Conservation (phyloP, 139 green algal genomes). For the Chlorella sp. region DNA sequence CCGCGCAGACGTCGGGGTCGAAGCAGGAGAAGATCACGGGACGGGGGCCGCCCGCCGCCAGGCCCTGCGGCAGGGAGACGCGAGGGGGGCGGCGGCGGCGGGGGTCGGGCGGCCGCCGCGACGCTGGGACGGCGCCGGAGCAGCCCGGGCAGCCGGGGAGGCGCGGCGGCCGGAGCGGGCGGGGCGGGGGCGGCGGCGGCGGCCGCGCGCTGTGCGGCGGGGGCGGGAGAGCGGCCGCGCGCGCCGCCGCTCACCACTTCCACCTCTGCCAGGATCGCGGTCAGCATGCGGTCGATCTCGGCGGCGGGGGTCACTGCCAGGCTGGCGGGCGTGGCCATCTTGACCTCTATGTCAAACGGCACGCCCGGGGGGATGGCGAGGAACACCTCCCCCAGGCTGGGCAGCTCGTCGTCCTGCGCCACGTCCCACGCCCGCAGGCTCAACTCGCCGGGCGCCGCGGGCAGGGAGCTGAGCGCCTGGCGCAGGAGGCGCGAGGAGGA, state of each 20-base stretch:
- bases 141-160: too few relatives aligned
- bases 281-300: constrained; percentile 65
- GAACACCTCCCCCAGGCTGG: constrained; percentile 61
- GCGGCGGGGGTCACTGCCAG: constrained; percentile 47
- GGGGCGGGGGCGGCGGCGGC: too few relatives aligned
- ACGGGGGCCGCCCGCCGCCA: constrained; percentile 13
- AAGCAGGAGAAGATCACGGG: constrained; percentile 82
- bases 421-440: constrained; percentile 28
- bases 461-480: constrained; percentile 12
- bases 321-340: constrained; percentile 73
- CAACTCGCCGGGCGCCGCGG: constrained; percentile 21
- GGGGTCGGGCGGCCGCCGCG: too few relatives aligned
- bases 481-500: constrained; percentile 27
- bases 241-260: constrained; percentile 1
- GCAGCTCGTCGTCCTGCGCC: constrained; percentile 68
- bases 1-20: constrained; percentile 81
- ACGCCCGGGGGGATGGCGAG: constrained; percentile 53
- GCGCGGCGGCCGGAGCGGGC: too few relatives aligned
- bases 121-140: too few relatives aligned
- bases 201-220: too few relatives aligned
- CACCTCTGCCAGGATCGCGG: constrained; percentile 38
- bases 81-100: too few relatives aligned
- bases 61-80: too few relatives aligned
- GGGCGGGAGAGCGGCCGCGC: neutral
- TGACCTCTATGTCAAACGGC: constrained; percentile 88